A percentile compares a stretch with the other conserved stretches of the same genome.
Evolutionary conservation across 148 eudicot species (phyloP).

Genomic region (Fagopyrum esculentum): DNA sequence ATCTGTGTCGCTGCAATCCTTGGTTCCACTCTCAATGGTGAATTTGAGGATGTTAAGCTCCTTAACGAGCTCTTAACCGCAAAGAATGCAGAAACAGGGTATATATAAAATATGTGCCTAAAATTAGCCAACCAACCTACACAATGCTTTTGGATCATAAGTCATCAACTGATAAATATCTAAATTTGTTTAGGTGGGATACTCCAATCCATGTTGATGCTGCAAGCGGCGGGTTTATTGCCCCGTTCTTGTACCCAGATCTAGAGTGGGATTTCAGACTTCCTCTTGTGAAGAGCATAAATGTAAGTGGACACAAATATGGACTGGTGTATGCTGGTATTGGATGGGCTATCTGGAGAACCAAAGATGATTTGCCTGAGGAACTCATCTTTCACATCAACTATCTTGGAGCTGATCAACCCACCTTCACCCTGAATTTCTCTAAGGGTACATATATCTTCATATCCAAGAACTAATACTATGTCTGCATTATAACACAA

Average conservation of each 20-base stretch:
- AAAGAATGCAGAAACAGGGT: slow-evolving; percentile 68
- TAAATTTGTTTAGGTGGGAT: slow-evolving; percentile 40
- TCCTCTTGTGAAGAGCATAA: slow-evolving; percentile 65
- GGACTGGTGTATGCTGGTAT: slow-evolving; percentile 75
- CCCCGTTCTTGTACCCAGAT: slow-evolving; percentile 69
- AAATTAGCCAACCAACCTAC: neutral
- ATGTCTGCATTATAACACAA: too few species aligned
- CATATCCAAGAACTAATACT: too few species aligned
- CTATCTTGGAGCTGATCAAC: slow-evolving; percentile 79
- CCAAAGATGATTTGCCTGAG: slow-evolving; percentile 63
- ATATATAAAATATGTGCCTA: neutral
- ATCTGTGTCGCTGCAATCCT: slow-evolving; percentile 65
- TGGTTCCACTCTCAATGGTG: slow-evolving; percentile 69
- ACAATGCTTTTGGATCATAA: neutral
- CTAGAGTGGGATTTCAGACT: slow-evolving; percentile 66
- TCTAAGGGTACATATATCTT: slow-evolving; percentile 42
- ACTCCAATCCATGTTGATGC: slow-evolving; percentile 86
- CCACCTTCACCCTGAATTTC: slow-evolving; percentile 71
- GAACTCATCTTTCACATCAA: slow-evolving; percentile 78
- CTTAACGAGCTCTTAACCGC: slow-evolving; percentile 47
- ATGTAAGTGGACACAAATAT: slow-evolving; percentile 72
- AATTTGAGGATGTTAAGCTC: slow-evolving; percentile 60
- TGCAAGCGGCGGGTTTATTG: slow-evolving; percentile 78
- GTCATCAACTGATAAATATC: neutral
- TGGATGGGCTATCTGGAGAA: slow-evolving; percentile 74